Percentiles rank a stretch among this genome's conserved stretches.
Conservation (phyloP, 345 rosid species). For the Pelargonium nanum region DNA sequence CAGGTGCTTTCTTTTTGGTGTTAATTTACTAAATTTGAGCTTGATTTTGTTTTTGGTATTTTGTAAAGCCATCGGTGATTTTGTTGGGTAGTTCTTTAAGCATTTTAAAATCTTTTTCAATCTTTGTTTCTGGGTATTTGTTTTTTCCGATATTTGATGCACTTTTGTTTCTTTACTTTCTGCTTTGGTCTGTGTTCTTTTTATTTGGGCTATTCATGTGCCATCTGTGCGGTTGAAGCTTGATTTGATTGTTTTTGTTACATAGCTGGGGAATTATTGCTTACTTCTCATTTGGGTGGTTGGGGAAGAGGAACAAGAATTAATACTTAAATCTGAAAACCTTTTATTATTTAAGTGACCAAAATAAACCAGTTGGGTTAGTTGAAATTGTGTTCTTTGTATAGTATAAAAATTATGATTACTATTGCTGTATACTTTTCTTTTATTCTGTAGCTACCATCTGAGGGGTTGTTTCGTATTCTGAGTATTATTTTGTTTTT, state of each 20-base stretch:
- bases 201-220: not conserved
- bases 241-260: not conserved
- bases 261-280: not conserved
- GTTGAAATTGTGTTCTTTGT: not conserved
- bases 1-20: constrained; percentile 22
- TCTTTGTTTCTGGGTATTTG: not conserved
- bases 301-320: not conserved
- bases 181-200: not conserved
- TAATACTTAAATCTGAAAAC: not conserved
- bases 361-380: not conserved
- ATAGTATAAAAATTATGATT: not conserved
- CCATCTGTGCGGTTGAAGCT: not conserved
- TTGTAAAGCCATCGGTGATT: not conserved
- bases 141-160: not conserved
- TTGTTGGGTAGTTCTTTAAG: not conserved
- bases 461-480: not conserved
- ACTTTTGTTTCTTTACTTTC: not conserved
- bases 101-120: not conserved
- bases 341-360: no score
- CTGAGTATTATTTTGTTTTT: not conserved
- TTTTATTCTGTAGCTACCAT: not conserved
- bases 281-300: not conserved
- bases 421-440: not conserved
- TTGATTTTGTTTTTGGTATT: not conserved
- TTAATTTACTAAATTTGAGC: not conserved